A percentile compares a stretch with the other conserved stretches of the same genome.
Evolutionary conservation across 192 early-diverging fungal species (phyloP).

Genomic region (Rhizoclosmatium globosum): DNA sequence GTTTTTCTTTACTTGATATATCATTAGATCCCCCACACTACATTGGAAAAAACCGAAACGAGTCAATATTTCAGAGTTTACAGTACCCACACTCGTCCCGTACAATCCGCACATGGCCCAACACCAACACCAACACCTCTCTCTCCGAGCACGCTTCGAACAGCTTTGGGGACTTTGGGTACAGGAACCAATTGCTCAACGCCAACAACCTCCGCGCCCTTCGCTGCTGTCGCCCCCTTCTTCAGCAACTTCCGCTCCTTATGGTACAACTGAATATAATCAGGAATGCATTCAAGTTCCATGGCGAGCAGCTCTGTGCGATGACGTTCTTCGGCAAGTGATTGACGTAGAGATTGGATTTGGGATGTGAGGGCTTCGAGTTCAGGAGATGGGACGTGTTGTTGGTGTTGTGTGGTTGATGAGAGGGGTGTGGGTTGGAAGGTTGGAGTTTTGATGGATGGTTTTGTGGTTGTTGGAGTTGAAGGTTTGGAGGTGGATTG

Average conservation of each 20-base stretch:
- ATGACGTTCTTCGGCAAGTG: slow-evolving; percentile 26
- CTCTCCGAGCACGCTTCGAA: background rate
- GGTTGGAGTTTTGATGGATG: too few relatives aligned
- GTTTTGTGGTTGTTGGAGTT: too few relatives aligned
- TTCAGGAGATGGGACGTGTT: background rate
- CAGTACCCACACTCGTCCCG: slow-evolving; percentile 9
- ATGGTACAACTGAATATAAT: slow-evolving; percentile 32
- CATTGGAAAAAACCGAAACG: too few relatives aligned
- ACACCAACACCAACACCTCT: background rate
- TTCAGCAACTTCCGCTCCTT: slow-evolving; percentile 26
- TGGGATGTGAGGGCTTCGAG: slow-evolving; percentile 1
- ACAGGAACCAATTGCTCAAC: background rate
- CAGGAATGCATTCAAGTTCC: slow-evolving; percentile 31
- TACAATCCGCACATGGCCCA: slow-evolving; percentile 20
- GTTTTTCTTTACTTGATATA: too few relatives aligned
- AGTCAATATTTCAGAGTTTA: slow-evolving; percentile 28
- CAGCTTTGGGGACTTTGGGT: background rate
- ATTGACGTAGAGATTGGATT: background rate
- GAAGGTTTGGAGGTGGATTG: too few relatives aligned
- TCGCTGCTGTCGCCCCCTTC: background rate
- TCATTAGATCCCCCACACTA: too few relatives aligned
- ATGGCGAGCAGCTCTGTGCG: slow-evolving; percentile 27
- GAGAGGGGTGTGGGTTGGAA: too few relatives aligned
- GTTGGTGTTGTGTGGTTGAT: background rate
- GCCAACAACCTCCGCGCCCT: background rate